These are phyloP conservation scores for Trichoderma erinaceum DNA, from an alignment of 495 filamentous ascomycete species.

Conservation along the genomic window DNA sequence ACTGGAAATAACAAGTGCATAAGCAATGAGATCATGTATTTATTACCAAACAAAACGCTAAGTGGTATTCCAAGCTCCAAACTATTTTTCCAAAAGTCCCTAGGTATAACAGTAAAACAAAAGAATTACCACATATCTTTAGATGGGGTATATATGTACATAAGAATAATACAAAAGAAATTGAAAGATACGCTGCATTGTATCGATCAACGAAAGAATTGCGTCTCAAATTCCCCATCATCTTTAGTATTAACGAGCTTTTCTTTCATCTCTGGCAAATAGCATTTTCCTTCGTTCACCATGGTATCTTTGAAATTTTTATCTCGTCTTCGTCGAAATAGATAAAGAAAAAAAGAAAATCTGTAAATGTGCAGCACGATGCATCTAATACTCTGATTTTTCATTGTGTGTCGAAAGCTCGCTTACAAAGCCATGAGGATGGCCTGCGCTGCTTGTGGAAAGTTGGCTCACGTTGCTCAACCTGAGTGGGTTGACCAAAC, in stretches of 20 bases:
- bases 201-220: neutral
- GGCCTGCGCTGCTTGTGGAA: slow-evolving; percentile 6
- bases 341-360: neutral
- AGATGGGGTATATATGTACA: neutral
- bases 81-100: neutral
- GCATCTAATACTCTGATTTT: slow-evolving; percentile 4
- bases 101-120: neutral
- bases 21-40: neutral
- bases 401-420: neutral
- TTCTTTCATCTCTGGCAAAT: neutral
- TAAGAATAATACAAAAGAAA: neutral
- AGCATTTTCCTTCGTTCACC: neutral
- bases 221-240: neutral
- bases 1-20: no score
- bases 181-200: neutral
- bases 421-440: neutral
- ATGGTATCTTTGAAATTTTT: neutral
- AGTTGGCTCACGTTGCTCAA: neutral
- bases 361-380: neutral
- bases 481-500: slow-evolving; percentile 15
- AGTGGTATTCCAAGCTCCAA: slow-evolving; percentile 5
- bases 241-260: neutral
- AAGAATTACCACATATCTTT: neutral
- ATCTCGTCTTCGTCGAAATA: neutral
- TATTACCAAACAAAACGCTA: neutral